These are phyloP conservation scores for Filosporella fistucella DNA, from an alignment of 495 filamentous ascomycete species.

Conservation along the genomic window DNA sequence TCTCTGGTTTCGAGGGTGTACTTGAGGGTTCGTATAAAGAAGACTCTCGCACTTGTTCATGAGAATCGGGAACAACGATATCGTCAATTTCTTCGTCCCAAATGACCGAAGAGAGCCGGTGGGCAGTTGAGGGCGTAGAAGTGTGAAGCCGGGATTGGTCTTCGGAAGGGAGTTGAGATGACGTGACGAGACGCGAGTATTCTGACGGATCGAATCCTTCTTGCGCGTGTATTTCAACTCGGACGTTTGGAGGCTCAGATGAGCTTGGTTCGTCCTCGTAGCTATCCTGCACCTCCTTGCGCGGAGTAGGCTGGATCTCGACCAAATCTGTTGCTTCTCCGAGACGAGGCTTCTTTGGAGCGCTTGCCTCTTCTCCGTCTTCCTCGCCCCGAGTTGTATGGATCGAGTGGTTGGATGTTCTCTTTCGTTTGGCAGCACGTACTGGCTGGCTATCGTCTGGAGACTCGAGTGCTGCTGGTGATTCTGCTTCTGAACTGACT, in stretches of 20 bases:
- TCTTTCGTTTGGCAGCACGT: slow-evolving; percentile 13
- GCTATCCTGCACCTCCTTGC: slow-evolving; percentile 21
- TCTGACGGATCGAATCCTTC: slow-evolving; percentile 16
- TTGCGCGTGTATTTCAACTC: slow-evolving; percentile 13
- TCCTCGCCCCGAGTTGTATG: too few species aligned
- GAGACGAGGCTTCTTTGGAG: slow-evolving; percentile 4
- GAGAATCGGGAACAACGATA: slow-evolving; percentile 1
- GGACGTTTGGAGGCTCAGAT: not conserved
- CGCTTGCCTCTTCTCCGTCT: slow-evolving; percentile 1
- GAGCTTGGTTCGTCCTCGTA: slow-evolving; percentile 20
- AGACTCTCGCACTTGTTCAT: too few species aligned
- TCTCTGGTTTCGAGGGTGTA: too few species aligned
- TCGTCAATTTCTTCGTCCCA: slow-evolving; percentile 6
- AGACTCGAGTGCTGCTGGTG: not conserved
- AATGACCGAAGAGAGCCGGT: not conserved
- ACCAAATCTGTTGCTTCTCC: slow-evolving; percentile 10
- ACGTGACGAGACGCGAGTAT: slow-evolving; percentile 7
- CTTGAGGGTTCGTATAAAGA: too few species aligned
- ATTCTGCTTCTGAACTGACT: not conserved
- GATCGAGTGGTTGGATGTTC: not conserved
- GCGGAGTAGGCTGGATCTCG: slow-evolving; percentile 6
- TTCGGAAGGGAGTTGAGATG: slow-evolving; percentile 11
- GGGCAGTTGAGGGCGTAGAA: not conserved
- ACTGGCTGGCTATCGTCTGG: slow-evolving; percentile 10
- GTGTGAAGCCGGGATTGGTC: not conserved